Percentiles rank a stretch among this genome's conserved stretches.
These are phyloP conservation scores for Starmerella tilneyi DNA, from an alignment of 805 yeast genomes.

Conservation along the genomic window DNA sequence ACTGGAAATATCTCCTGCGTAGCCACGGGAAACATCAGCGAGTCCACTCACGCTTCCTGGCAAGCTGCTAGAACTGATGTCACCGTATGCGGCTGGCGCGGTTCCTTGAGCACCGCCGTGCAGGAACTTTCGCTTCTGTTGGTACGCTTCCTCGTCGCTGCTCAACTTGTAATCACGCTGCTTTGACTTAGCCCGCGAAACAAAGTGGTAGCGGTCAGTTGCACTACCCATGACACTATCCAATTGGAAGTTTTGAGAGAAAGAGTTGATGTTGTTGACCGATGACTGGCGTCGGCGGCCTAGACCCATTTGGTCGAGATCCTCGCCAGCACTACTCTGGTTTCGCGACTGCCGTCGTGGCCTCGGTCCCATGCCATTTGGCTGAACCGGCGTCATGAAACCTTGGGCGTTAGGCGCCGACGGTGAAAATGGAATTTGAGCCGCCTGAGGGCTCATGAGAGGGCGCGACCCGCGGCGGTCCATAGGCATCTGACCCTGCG, in stretches of 20 bases:
- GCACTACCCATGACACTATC: conserved; percentile 26
- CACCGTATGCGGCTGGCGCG: neutral
- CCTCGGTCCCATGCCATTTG: conserved; percentile 8
- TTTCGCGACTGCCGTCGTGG: conserved; percentile 16
- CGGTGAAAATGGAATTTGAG: conserved; percentile 10
- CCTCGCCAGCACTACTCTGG: conserved; percentile 17
- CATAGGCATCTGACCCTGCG: neutral
- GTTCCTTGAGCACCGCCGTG: conserved; percentile 15
- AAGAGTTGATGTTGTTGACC: conserved; percentile 15
- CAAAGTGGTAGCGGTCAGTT: conserved; percentile 28
- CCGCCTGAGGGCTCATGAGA: conserved; percentile 9
- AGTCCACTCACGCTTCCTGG: conserved; percentile 1
- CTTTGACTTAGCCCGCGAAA: conserved; percentile 18
- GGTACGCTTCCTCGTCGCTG: conserved; percentile 21
- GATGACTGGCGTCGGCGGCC: conserved; percentile 22
- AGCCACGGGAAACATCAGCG: conserved; percentile 1
- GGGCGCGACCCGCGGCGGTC: conserved; percentile 10
- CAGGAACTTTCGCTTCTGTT: conserved; percentile 16
- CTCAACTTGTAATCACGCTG: conserved; percentile 17
- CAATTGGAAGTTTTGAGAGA: conserved; percentile 30
- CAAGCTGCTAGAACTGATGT: neutral
- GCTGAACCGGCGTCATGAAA: neutral
- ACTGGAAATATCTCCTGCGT: neutral
- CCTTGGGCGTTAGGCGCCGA: conserved; percentile 4
- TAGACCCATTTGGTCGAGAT: conserved; percentile 23